phyloP scores from a whole-genome alignment of 2,329 filamentous ascomycete species.

The Pseudogymnoascus sp. region DNA sequence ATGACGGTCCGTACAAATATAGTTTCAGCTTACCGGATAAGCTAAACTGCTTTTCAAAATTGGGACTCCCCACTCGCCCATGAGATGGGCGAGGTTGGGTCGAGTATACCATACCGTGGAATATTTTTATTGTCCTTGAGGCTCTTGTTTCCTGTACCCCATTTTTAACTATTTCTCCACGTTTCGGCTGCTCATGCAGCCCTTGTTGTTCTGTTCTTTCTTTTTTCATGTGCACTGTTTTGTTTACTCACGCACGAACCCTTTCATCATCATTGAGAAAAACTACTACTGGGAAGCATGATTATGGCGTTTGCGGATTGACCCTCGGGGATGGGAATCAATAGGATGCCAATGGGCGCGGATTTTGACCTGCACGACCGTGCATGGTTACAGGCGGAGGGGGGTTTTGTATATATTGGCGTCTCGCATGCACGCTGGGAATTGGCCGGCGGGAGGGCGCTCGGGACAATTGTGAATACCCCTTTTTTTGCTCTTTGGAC shows the following conservation, averaged over 20 bases:
- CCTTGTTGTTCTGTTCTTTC: background rate
- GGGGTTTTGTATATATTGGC: constrained; percentile 2
- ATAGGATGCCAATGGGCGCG: constrained; percentile 6
- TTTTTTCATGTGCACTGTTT: constrained; percentile 3
- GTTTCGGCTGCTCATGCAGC: background rate
- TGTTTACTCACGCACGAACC: background rate
- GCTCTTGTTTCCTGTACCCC: background rate
- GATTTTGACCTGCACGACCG: background rate
- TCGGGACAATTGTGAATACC: constrained; percentile 2
- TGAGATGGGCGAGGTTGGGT: background rate
- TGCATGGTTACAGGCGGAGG: background rate
- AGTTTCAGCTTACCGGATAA: constrained; percentile 3
- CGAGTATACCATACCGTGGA: background rate
- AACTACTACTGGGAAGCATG: constrained; percentile 1
- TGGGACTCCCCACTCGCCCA: background rate
- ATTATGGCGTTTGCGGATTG: constrained; percentile 5
- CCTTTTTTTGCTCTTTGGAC: constrained; percentile 1
- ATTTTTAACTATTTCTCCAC: background rate
- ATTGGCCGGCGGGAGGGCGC: constrained; percentile 6
- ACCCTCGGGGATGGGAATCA: constrained; percentile 7
- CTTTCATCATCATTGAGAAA: background rate
- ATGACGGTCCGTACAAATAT: background rate
- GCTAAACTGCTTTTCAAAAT: background rate
- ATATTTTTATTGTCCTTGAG: background rate
- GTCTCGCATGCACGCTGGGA: background rate